Evolutionary conservation across 805 yeast genomes (phyloP), one percentile per base, ranked within the genome.

Genomic region (Lachancea meyersii): DNA sequence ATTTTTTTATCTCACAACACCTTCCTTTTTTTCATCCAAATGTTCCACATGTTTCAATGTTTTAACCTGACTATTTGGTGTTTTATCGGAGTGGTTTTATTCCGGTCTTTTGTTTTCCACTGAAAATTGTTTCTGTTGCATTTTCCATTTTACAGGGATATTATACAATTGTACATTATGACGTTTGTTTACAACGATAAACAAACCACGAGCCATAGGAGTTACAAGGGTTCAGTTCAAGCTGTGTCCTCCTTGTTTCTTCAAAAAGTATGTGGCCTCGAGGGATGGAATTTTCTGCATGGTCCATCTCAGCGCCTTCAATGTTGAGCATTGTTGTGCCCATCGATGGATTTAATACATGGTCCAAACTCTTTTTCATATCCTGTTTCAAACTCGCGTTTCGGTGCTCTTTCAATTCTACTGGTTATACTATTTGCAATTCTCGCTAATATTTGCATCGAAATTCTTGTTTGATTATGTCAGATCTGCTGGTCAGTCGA

Each of bases 141-240:
- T 46, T 46, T 35, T 41, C 42, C 40, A 28, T 40, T 37, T 36
- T 21, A 50, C 49, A 46, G 44, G 51, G 47, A 17, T 48, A 48
- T 50, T 52, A 51, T 51, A 51, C 57, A 51, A 51, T 52, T 53
- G 57, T 53, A 48, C 57, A 51, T 43, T 53, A 51, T 26, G 34
- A 28, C 19, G 33, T 41, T 35, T 28, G 44, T 34, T 35, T 22
- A 20, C 27, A 11, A 21, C n/a, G 31, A 17, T 35, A 24, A 24
- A 35, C 44, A 23, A 22, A 31, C 35, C 16, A 9, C 19, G 35
- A 35, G 34, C 41, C 31, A 38, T 18, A 16, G 17, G 16, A 16
- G 19, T 5, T 30, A 13, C 14, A 18, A 18, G 19, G 32, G 19
- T 11, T 17, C n/a, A n/a, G n/a, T n/a, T n/a, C n/a, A n/a, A n/a